Conservation (phyloP, 345 rosid species). For the Conringia planisiliqua region DNA sequence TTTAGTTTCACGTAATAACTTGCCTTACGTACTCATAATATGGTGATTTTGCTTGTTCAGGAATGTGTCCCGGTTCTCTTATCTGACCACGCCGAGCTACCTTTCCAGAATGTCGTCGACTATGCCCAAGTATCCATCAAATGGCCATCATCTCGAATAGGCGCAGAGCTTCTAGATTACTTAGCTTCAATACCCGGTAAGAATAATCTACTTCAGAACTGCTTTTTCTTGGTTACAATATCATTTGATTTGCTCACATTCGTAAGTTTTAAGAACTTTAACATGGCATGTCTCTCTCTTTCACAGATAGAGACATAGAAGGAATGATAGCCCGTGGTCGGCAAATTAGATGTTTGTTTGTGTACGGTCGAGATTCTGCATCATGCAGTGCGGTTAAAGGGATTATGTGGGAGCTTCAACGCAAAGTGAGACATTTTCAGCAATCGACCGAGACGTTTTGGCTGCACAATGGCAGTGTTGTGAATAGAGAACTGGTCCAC, state of each 20-base stretch:
- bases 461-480: constrained; percentile 77
- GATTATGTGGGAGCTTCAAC: constrained; percentile 90
- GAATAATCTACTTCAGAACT: not conserved
- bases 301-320: constrained; percentile 63
- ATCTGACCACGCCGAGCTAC: constrained; percentile 86
- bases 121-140: constrained; percentile 78
- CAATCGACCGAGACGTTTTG: constrained; percentile 93
- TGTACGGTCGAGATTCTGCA: constrained; percentile 61
- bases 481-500: constrained; percentile 61
- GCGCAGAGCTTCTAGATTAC: constrained; percentile 73
- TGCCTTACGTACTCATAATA: not conserved
- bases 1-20: not conserved
- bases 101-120: constrained; percentile 88
- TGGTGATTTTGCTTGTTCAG: constrained; percentile 39
- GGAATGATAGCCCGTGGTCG: constrained; percentile 68
- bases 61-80: constrained; percentile 94
- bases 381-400: constrained; percentile 80
- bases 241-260: not conserved
- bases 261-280: not conserved
- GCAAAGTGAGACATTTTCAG: constrained; percentile 86
- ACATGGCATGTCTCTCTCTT: not conserved
- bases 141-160: constrained; percentile 86
- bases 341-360: constrained; percentile 75
- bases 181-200: constrained; percentile 76
- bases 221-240: not conserved